These are phyloP conservation scores for Acephala macrosclerotiorum DNA, from an alignment of 2,329 filamentous ascomycete species.

Conservation along the genomic window DNA sequence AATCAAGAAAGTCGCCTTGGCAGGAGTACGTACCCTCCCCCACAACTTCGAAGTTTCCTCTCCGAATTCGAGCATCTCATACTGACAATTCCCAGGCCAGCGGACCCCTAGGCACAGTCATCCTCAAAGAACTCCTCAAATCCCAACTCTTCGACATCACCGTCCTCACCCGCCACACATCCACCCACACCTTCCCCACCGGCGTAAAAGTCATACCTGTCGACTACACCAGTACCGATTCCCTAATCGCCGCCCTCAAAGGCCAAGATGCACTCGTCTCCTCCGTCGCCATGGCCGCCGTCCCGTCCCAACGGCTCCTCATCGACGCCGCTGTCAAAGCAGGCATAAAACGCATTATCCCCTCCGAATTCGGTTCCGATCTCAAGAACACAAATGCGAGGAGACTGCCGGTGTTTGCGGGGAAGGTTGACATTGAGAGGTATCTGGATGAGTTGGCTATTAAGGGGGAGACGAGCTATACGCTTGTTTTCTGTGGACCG, in stretches of 20 bases:
- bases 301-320: slow-evolving; percentile 55
- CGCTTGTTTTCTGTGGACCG: slow-evolving; percentile 55
- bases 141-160: slow-evolving; percentile 51
- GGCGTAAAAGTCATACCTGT: slow-evolving; percentile 54
- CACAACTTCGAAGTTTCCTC: not conserved
- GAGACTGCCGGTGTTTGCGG: slow-evolving; percentile 56
- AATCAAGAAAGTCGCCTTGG: slow-evolving; percentile 35
- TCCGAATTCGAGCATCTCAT: not conserved
- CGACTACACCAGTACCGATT: slow-evolving; percentile 51
- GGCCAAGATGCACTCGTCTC: slow-evolving; percentile 66
- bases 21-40: slow-evolving; percentile 31
- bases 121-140: slow-evolving; percentile 35
- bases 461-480: slow-evolving; percentile 58
- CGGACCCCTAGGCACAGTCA: slow-evolving; percentile 29
- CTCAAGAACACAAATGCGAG: slow-evolving; percentile 48
- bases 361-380: slow-evolving; percentile 60
- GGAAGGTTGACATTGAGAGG: slow-evolving; percentile 55
- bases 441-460: slow-evolving; percentile 49
- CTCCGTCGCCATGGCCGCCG: slow-evolving; percentile 46
- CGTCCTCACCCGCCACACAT: slow-evolving; percentile 53
- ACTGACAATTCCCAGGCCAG: not conserved
- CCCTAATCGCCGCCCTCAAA: slow-evolving; percentile 54
- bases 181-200: slow-evolving; percentile 28
- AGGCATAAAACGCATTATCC: slow-evolving; percentile 66
- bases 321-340: slow-evolving; percentile 65